phyloP scores from a whole-genome alignment of 2,329 filamentous ascomycete genomes.

The Cladosporium sp. region DNA sequence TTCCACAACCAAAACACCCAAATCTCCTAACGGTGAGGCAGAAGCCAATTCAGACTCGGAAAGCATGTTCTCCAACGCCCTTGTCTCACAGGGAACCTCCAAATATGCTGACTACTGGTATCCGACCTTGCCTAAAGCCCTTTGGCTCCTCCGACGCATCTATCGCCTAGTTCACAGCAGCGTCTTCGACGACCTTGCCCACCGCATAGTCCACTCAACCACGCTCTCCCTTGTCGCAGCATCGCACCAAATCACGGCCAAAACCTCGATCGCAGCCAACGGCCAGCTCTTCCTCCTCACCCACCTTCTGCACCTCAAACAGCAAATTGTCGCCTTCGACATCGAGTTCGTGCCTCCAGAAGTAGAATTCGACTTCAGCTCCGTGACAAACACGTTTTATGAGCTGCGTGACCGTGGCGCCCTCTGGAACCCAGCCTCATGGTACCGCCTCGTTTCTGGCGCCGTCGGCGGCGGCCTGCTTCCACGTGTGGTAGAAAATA shows the following conservation, averaged over 20 bases:
- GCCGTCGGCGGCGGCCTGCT: slow-evolving; percentile 46
- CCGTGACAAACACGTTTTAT: slow-evolving; percentile 62
- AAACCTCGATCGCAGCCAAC: slow-evolving; percentile 60
- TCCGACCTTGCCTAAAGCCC: slow-evolving; percentile 62
- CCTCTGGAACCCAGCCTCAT: slow-evolving; percentile 61
- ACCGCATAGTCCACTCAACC: slow-evolving; percentile 84
- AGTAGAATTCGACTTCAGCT: slow-evolving; percentile 63
- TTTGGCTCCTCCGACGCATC: slow-evolving; percentile 65
- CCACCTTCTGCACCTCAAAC: slow-evolving; percentile 90
- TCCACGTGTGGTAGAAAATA: slow-evolving; percentile 65
- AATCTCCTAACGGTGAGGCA: slow-evolving; percentile 46
- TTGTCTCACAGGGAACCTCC: neutral
- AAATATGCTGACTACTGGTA: slow-evolving; percentile 49
- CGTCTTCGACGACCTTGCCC: slow-evolving; percentile 67
- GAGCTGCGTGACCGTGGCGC: slow-evolving; percentile 61
- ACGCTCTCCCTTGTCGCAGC: slow-evolving; percentile 78
- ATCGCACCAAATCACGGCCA: slow-evolving; percentile 60
- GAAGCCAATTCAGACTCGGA: slow-evolving; percentile 54
- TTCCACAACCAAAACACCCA: slow-evolving; percentile 34
- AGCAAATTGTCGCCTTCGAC: slow-evolving; percentile 92
- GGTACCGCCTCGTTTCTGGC: slow-evolving; percentile 54
- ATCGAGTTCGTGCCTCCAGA: slow-evolving; percentile 72
- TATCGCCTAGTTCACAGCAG: slow-evolving; percentile 66
- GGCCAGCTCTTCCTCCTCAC: slow-evolving; percentile 90
- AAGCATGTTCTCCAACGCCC: slow-evolving; percentile 26